Evolutionary conservation across 108 stramenopile genomes (phyloP).

Genomic region (Pinguiococcus pyrenoidosus): DNA sequence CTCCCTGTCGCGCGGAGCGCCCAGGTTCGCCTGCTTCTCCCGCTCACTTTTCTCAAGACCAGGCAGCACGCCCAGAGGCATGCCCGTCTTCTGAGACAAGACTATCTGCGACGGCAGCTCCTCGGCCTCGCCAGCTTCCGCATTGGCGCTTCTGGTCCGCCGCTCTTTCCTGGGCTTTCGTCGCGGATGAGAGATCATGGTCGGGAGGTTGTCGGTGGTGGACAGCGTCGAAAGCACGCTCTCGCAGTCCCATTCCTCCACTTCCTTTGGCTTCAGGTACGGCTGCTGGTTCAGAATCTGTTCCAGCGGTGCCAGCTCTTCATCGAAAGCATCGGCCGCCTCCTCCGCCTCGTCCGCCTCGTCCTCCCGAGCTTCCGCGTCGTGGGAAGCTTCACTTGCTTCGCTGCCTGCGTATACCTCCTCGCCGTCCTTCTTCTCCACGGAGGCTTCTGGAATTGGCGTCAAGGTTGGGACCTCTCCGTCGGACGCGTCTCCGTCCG

Average conservation of each 20-base stretch:
- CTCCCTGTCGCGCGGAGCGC: slow-evolving; percentile 46
- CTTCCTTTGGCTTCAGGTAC: slow-evolving; percentile 15
- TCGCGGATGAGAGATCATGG: slow-evolving; percentile 48
- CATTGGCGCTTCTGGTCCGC: slow-evolving; percentile 31
- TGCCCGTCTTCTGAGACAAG: slow-evolving; percentile 74
- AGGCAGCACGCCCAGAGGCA: slow-evolving; percentile 62
- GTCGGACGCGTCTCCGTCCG: not conserved
- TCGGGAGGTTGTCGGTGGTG: slow-evolving; percentile 90
- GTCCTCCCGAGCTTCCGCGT: slow-evolving; percentile 42
- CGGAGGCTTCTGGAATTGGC: no score
- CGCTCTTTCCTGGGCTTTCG: slow-evolving; percentile 21
- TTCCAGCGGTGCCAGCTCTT: slow-evolving; percentile 50
- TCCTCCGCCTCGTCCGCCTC: slow-evolving; percentile 38
- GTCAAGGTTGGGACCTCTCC: no score
- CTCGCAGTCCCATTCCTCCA: slow-evolving; percentile 93
- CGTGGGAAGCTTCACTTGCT: no score
- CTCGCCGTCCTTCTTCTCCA: slow-evolving; percentile 38
- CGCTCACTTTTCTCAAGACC: slow-evolving; percentile 20
- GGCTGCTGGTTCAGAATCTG: slow-evolving; percentile 66
- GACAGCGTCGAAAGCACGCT: slow-evolving; percentile 83
- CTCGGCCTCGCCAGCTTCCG: not conserved
- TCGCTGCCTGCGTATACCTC: slow-evolving; percentile 60
- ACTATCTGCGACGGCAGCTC: slow-evolving; percentile 3
- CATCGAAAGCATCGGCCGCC: not conserved
- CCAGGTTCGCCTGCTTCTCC: slow-evolving; percentile 23